Evolutionary conservation across 2,329 filamentous ascomycete species (phyloP).

Genomic region (Alternaria metachromatica): DNA sequence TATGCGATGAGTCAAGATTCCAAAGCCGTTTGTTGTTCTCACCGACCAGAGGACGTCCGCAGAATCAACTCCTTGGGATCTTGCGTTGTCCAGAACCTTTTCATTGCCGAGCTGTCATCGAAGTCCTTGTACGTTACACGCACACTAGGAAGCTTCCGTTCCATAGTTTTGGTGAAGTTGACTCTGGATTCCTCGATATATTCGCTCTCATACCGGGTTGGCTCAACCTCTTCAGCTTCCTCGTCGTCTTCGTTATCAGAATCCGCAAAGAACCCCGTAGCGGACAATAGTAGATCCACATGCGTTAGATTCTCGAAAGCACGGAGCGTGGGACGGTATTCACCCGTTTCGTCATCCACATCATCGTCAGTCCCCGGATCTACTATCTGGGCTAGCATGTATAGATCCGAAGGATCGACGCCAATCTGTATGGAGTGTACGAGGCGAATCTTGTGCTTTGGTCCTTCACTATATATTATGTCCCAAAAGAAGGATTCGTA

Average conservation of each 20-base stretch:
- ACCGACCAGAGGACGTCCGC: neutral
- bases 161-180: neutral
- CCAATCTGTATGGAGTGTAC: neutral
- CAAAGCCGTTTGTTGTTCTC: neutral
- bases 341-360: neutral
- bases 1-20: neutral
- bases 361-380: neutral
- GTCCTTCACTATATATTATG: neutral
- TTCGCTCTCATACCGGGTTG: neutral
- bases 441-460: neutral
- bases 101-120: neutral
- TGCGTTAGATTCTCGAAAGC: neutral
- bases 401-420: neutral
- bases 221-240: neutral
- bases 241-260: neutral
- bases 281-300: neutral
- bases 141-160: neutral
- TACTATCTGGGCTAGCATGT: neutral
- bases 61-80: neutral
- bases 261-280: neutral
- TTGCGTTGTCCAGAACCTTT: neutral
- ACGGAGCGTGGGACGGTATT: neutral
- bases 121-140: neutral
- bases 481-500: neutral
- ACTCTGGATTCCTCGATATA: neutral